Base-by-base conservation (phyloP, 805 yeast species). In the Cyberlindnera subsufficiens region DNA sequence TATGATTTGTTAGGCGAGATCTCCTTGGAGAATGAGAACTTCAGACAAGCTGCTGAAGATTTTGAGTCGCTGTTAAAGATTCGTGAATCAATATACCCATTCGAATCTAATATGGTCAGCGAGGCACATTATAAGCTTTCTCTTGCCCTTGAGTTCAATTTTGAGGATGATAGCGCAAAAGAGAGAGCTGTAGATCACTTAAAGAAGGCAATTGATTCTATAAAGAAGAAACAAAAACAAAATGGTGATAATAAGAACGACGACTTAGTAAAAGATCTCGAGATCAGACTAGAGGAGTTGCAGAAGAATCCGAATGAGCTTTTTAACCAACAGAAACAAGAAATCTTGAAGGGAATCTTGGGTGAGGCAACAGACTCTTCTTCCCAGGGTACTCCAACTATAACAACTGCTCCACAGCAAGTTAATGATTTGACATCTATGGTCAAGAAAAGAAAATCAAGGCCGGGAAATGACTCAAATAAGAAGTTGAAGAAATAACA, bases 1-100 rank as follows among this genome's bases (percentile, higher is more conserved):
- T 84, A 80, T 58, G 90, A 85, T 55, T 63, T 90, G 10, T 68
- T 89, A 15, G 98, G 98, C 29, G 97, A 91, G 58, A 84, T 90
- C 9, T 82, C 96, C 0, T 68, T 90, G 35, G 99, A 91, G 58
- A 77, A 93, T 2, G 97, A 91, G 54, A 86, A 87, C 61, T 89
- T 89, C 61, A 64, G 69, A 14, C 95, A 87, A 60, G 86, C 96
- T 0, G 75, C 82, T 0, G 66, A 66, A 16, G 96, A 90, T 60
- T 77, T 88, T 44, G 66, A 70, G 37, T 64, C 74, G 16, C 70
- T 87, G 33, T 68, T 86, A 30, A 64, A 74, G 25, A 63, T 82
- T 35, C 73, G 86, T 58, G 56, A 65, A 39, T 64, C 75, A 43
- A 57, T 85, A 11, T 81, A 51, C 37, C 72, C 73, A 3, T 60